Evolutionary conservation across 805 yeast species (phyloP).

Genomic region (Saccharomycopsis lassenensis): DNA sequence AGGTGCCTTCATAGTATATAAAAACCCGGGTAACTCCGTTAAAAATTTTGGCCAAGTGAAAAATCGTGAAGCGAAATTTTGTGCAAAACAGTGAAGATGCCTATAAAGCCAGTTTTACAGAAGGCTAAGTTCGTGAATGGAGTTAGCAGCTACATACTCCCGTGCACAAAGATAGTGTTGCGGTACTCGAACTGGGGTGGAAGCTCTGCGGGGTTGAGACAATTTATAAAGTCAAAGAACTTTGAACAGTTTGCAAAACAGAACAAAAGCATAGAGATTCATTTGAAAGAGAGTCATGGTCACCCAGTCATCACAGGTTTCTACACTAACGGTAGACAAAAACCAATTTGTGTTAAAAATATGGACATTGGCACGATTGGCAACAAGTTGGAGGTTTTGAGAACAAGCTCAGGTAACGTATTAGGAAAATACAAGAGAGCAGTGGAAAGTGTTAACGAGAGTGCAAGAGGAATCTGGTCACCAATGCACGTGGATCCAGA

Average conservation of each 20-base stretch:
- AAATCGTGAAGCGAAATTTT: no score
- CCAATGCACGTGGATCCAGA: slow-evolving; percentile 69
- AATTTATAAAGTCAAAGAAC: slow-evolving; percentile 44
- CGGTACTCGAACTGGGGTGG: slow-evolving; percentile 96
- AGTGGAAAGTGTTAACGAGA: slow-evolving; percentile 67
- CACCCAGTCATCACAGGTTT: slow-evolving; percentile 68
- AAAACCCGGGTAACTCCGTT: no score
- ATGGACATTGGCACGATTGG: slow-evolving; percentile 49
- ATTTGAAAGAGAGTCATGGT: slow-evolving; percentile 59
- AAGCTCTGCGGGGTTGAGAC: slow-evolving; percentile 74
- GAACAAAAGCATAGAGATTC: slow-evolving; percentile 62
- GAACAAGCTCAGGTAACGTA: slow-evolving; percentile 58
- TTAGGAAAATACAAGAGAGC: slow-evolving; percentile 53
- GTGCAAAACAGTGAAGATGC: no score
- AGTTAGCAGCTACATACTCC: slow-evolving; percentile 12
- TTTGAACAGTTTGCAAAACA: slow-evolving; percentile 43
- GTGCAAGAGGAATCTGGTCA: slow-evolving; percentile 96
- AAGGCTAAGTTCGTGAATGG: slow-evolving; percentile 17
- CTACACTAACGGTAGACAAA: slow-evolving; percentile 36
- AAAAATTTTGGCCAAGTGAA: no score
- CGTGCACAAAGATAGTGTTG: slow-evolving; percentile 60
- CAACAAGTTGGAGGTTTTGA: slow-evolving; percentile 50
- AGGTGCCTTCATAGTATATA: no score
- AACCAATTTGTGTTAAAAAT: slow-evolving; percentile 70
- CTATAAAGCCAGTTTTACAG: slow-evolving; percentile 17